phyloP scores from a whole-genome alignment of 225 moss, liverwort and hornwort genomes.

The Neckera pumila region DNA sequence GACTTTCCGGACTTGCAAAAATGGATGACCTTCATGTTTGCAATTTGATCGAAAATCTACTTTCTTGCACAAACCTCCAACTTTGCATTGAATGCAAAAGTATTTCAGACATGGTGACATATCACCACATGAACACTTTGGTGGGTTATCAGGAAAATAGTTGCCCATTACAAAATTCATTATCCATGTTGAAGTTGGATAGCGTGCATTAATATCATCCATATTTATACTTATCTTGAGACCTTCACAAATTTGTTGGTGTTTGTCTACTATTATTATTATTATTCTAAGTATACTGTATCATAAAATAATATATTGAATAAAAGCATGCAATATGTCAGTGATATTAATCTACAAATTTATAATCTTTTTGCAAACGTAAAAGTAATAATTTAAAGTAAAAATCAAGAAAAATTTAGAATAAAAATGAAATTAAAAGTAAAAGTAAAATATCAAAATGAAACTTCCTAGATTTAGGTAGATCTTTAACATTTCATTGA shows the following conservation, averaged over 20 bases:
- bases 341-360: background rate
- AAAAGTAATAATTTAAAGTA: background rate
- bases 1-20: background rate
- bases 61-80: background rate
- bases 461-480: background rate
- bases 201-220: background rate
- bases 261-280: too few species aligned
- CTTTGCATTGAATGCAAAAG: background rate
- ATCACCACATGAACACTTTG: background rate
- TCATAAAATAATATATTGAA: background rate
- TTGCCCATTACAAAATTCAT: background rate
- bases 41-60: rapidly evolving
- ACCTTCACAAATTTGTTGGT: background rate
- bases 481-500: too few species aligned
- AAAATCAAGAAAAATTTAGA: too few species aligned
- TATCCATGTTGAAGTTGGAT: background rate
- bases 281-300: background rate
- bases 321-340: rapidly evolving
- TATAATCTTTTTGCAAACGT: background rate
- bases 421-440: background rate
- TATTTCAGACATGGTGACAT: background rate
- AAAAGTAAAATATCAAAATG: background rate
- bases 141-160: background rate
- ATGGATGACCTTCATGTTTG: background rate
- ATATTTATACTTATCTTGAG: background rate